Evolutionary conservation across 2,329 filamentous ascomycete genomes (phyloP), one percentile per base, ranked within the genome.

Genomic region (Claviceps spartinae): DNA sequence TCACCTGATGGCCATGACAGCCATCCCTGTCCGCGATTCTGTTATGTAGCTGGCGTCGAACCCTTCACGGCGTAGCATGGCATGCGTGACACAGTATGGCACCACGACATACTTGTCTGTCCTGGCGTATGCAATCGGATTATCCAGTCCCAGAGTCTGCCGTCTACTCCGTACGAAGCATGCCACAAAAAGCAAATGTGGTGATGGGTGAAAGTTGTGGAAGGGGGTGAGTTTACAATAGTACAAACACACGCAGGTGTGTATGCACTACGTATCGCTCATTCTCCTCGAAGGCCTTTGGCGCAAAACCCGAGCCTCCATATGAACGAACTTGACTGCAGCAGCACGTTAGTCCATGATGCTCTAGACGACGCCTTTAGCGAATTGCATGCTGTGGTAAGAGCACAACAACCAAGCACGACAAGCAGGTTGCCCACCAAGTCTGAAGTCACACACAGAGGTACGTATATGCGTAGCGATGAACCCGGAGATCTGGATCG

Each of bases 401-500:
- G 14, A 49, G 41, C 38, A 52, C 16, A 44, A 40, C 38, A 40
- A 20, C 36, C 46, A 49, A 49, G 30, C 30, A 34, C 30, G 30
- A 34, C 30, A 34, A 34, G 30, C 30, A 34, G 30, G 9, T 34
- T 34, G 30, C 9, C 30, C 30, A 34, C 9, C 30, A 34, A 42
- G 41, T 45, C 7, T 8, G 16, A 18, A 18, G 26, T 20, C 52
- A 38, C 37, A 47, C 8, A 14, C 14, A 9, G 30, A 9, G 30
- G 20, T 11, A 30, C 40, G 38, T 22, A 37, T 20, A 36, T 44
- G 20, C 26, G 18, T 30, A 47, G 20, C 16, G 24, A 30, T 24
- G 30, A 45, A 26, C 52, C 48, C 52, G 48, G 41, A 51, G 52
- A 51, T 54, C 48, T 54, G 52, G 52, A 51, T 54, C 45, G 45